Conservation (phyloP, 2,329 filamentous ascomycete species). For the Sclerotinia glacialis region DNA sequence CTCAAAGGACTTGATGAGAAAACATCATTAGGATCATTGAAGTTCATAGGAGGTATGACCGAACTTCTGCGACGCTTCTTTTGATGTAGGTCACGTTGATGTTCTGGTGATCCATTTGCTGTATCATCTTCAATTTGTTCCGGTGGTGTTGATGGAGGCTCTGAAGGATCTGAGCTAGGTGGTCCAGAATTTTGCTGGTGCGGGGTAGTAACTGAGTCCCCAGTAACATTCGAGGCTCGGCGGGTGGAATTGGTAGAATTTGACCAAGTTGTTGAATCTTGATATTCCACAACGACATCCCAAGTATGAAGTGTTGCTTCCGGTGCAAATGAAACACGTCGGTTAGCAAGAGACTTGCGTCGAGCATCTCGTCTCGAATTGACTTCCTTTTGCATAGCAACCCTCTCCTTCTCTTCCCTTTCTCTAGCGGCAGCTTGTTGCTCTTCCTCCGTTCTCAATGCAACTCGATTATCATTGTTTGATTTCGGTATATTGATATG, state of each 20-base stretch:
- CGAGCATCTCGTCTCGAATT: slow-evolving; percentile 79
- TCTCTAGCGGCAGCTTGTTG: slow-evolving; percentile 67
- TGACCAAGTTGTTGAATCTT: slow-evolving; percentile 78
- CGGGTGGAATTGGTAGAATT: slow-evolving; percentile 72
- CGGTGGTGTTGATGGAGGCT: slow-evolving; percentile 60
- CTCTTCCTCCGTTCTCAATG: slow-evolving; percentile 66
- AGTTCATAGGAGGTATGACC: slow-evolving; percentile 61
- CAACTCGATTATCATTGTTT: slow-evolving; percentile 51
- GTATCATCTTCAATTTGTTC: slow-evolving; percentile 61
- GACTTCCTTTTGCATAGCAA: slow-evolving; percentile 58
- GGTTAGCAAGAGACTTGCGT: slow-evolving; percentile 87
- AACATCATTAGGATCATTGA: slow-evolving; percentile 62
- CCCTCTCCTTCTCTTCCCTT: slow-evolving; percentile 63
- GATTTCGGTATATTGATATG: slow-evolving; percentile 42
- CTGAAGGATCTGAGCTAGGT: slow-evolving; percentile 48
- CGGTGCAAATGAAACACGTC: slow-evolving; percentile 93
- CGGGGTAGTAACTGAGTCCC: slow-evolving; percentile 29
- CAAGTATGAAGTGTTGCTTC: slow-evolving; percentile 97
- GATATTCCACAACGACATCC: slow-evolving; percentile 82
- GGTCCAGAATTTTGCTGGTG: slow-evolving; percentile 35
- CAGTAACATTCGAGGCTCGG: slow-evolving; percentile 59
- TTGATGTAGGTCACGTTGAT: slow-evolving; percentile 63
- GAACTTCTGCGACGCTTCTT: slow-evolving; percentile 63
- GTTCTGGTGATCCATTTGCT: slow-evolving; percentile 57
- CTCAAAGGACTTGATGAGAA: slow-evolving; percentile 79